Percentiles rank a stretch among this genome's conserved stretches.
phyloP scores from a whole-genome alignment of 2,329 filamentous ascomycete species.

The Dactylella cylindrospora region DNA sequence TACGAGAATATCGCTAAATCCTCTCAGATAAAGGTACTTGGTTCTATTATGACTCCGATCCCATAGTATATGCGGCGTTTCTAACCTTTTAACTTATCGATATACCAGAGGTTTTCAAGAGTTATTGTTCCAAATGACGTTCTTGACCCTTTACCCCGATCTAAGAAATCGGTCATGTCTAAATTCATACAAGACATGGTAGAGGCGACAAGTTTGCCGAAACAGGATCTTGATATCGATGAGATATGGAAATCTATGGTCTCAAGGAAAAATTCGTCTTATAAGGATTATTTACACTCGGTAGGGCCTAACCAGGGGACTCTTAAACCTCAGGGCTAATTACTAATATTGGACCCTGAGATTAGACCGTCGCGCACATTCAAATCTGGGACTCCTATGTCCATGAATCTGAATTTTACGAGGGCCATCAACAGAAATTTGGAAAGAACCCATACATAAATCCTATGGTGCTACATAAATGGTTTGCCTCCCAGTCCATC shows the following conservation, averaged over 20 bases:
- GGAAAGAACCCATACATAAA: conserved; percentile 27
- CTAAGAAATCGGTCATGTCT: conserved; percentile 11
- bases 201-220: background rate
- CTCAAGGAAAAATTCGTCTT: background rate
- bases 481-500: conserved; percentile 2
- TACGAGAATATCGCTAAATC: conserved; percentile 1
- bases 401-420: conserved; percentile 19
- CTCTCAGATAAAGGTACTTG: background rate
- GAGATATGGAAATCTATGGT: conserved; percentile 14
- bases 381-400: conserved; percentile 29
- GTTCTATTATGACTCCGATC: background rate
- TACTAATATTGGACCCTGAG: background rate
- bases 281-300: conserved; percentile 26
- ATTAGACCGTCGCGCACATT: conserved; percentile 33
- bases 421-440: conserved; percentile 10
- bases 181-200: conserved; percentile 18
- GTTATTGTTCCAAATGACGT: conserved; percentile 22
- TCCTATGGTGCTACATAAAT: conserved; percentile 30
- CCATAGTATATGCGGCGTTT: background rate
- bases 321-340: background rate
- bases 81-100: no score
- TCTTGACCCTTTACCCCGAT: background rate
- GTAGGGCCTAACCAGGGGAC: background rate
- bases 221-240: conserved; percentile 19
- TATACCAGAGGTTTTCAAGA: conserved; percentile 1